phyloP scores from a whole-genome alignment of 176 grass and related monocot species.

The Neostapfia colusana region DNA sequence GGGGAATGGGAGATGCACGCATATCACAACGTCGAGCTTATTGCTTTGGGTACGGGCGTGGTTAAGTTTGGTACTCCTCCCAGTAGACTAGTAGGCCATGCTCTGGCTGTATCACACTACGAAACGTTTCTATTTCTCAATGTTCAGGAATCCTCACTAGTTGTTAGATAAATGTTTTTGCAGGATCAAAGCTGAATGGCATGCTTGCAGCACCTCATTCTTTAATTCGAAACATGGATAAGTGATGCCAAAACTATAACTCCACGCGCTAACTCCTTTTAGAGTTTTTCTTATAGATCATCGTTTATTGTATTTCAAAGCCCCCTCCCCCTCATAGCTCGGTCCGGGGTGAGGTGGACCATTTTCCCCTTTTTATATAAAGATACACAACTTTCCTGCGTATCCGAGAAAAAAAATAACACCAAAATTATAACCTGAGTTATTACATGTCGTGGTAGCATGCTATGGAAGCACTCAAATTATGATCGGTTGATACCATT shows the following conservation, averaged over 20 bases:
- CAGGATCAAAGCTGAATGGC: constrained; percentile 19
- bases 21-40: constrained; percentile 8
- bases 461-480: not conserved
- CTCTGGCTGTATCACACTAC: not conserved
- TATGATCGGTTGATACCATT: not conserved
- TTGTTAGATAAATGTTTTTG: not conserved
- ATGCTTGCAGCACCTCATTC: too few species aligned
- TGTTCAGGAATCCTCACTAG: not conserved
- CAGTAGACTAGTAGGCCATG: not conserved
- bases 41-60: not conserved
- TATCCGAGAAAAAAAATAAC: too few species aligned
- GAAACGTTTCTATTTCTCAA: not conserved
- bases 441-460: not conserved
- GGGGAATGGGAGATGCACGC: constrained; percentile 9
- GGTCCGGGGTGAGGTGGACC: too few species aligned
- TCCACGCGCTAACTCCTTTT: too few species aligned
- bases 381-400: too few species aligned
- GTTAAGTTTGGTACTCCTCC: not conserved
- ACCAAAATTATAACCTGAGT: not conserved
- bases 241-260: too few species aligned
- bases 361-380: too few species aligned
- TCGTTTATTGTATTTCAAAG: too few species aligned
- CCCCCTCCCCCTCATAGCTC: too few species aligned
- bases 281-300: too few species aligned
- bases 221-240: too few species aligned